phyloP scores from a whole-genome alignment of 257 asterid species.

The Solanum arcanum region DNA sequence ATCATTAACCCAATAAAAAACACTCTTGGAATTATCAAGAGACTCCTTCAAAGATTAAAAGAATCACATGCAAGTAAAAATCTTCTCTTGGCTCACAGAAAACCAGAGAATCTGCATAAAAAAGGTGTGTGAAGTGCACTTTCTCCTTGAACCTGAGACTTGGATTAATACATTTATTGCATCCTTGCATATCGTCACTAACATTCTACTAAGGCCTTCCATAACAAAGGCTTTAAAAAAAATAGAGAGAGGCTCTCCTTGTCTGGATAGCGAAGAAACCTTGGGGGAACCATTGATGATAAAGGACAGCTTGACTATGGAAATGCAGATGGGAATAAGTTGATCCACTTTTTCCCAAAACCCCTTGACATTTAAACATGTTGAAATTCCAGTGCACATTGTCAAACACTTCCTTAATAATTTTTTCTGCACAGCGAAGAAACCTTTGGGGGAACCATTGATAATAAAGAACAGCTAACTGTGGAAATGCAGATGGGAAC shows the following conservation, averaged over 20 bases:
- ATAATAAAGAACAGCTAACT: background rate
- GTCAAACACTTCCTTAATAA: background rate
- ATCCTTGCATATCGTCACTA: background rate
- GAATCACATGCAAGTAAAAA: background rate
- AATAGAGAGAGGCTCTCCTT: background rate
- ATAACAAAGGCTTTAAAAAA: background rate
- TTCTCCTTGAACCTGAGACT: background rate
- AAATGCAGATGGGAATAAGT: background rate
- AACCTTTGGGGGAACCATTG: background rate
- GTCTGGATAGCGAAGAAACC: background rate
- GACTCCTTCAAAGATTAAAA: background rate
- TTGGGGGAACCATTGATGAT: background rate
- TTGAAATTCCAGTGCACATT: background rate
- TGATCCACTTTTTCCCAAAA: background rate
- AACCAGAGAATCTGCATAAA: background rate
- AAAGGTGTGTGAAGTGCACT: background rate
- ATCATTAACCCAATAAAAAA: background rate
- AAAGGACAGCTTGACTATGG: background rate
- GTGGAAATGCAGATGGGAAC: background rate
- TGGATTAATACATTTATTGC: background rate
- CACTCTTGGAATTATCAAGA: background rate
- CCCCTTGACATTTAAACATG: background rate
- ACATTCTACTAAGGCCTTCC: background rate
- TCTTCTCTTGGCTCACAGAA: background rate
- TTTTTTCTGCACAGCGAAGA: background rate